Conservation (phyloP, 2,329 filamentous ascomycete species). For the Sporothrix humicola region DNA sequence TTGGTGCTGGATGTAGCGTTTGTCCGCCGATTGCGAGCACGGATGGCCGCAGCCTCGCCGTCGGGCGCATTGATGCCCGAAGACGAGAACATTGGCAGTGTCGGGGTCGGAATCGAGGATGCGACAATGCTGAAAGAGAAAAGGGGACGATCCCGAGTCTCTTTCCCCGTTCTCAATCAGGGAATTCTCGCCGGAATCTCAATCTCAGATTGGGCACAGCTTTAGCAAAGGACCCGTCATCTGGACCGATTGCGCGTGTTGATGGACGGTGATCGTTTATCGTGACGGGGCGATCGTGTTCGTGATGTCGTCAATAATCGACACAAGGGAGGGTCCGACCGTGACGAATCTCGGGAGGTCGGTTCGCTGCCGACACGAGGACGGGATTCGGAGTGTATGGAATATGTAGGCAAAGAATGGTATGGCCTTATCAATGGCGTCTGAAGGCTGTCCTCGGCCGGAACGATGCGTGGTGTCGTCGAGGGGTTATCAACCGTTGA, state of each 20-base stretch:
- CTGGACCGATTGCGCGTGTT: slow-evolving; percentile 11
- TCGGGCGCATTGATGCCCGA: slow-evolving; percentile 54
- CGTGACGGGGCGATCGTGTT: neutral
- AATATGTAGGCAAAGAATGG: neutral
- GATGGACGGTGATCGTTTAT: neutral
- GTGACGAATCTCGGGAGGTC: neutral
- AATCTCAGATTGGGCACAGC: slow-evolving; percentile 26
- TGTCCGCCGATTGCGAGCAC: slow-evolving; percentile 59
- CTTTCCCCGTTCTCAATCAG: slow-evolving; percentile 4
- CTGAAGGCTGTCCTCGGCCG: neutral
- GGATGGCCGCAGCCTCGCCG: slow-evolving; percentile 49
- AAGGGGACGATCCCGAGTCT: too few species aligned
- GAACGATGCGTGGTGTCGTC: neutral
- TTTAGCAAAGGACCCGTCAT: neutral
- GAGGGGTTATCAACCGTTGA: neutral
- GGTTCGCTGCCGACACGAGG: neutral
- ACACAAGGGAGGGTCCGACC: neutral
- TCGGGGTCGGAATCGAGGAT: slow-evolving; percentile 35
- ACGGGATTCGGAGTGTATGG: neutral
- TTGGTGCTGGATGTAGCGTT: slow-evolving; percentile 37
- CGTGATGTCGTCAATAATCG: neutral
- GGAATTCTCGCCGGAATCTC: slow-evolving; percentile 8
- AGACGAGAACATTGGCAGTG: slow-evolving; percentile 49
- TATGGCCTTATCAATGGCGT: neutral
- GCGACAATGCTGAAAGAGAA: neutral